Conservation (phyloP, 1,284 basidiomycete species). For the Schizophyllum commune region DNA sequence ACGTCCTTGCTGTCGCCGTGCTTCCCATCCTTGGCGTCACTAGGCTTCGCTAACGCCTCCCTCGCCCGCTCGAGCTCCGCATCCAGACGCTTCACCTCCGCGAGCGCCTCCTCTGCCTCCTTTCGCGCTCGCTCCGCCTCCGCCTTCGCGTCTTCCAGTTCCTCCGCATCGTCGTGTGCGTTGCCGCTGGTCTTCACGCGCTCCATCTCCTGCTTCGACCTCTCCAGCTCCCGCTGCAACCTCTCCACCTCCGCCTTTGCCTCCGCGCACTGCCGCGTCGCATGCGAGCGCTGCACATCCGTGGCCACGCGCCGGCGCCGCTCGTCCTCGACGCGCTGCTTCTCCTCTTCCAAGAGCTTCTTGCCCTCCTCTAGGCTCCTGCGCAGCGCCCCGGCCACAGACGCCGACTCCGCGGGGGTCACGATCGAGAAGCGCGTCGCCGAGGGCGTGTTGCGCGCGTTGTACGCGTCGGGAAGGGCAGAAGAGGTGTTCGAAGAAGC, state of each 20-base stretch:
- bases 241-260: neutral
- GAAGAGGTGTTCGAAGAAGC: neutral
- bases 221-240: neutral
- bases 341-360: neutral
- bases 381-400: neutral
- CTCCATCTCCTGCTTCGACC: neutral
- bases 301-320: neutral
- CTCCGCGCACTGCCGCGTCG: neutral
- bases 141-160: neutral
- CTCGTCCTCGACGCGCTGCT: neutral
- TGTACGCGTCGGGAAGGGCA: neutral
- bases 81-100: neutral
- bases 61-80: neutral
- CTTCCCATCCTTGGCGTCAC: too few species aligned
- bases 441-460: neutral
- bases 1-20: too few species aligned
- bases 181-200: too few species aligned
- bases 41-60: too few species aligned
- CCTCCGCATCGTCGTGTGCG: conserved; percentile 8
- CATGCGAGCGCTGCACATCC: neutral
- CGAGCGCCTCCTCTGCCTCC: neutral
- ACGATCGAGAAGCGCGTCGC: neutral
- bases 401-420: neutral
- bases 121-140: neutral
- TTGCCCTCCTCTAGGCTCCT: neutral